Evolutionary conservation across 129 eudicot genomes (phyloP).

Genomic region (Escallonia herrerae): DNA sequence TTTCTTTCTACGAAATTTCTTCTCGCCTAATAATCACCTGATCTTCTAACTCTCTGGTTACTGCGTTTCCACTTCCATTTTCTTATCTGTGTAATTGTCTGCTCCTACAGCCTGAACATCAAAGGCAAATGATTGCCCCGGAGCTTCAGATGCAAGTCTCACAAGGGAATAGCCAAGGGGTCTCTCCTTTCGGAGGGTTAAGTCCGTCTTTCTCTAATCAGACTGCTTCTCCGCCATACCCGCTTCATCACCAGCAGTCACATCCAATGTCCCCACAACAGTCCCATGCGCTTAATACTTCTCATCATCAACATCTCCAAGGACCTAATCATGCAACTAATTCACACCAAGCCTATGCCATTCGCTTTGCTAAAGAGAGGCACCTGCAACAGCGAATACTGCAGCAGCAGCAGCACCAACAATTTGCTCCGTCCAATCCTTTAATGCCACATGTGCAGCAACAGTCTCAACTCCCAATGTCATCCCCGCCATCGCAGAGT

Average conservation of each 20-base stretch:
- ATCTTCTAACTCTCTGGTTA: neutral
- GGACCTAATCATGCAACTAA: conserved; percentile 48
- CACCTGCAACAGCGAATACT: conserved; percentile 63
- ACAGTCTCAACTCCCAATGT: conserved; percentile 52
- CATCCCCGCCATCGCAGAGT: conserved; percentile 63
- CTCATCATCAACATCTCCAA: conserved; percentile 65
- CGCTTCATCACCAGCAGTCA: conserved; percentile 51
- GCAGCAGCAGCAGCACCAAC: conserved; percentile 52
- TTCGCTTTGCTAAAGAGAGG: conserved; percentile 68
- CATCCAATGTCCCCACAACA: conserved; percentile 66
- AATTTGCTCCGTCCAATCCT: conserved; percentile 51
- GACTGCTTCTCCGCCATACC: conserved; percentile 43
- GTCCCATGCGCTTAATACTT: conserved; percentile 41
- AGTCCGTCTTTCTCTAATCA: conserved; percentile 49
- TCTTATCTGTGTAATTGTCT: conserved; percentile 7
- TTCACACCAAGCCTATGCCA: conserved; percentile 57
- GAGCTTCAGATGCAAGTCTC: conserved; percentile 60
- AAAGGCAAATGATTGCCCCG: conserved; percentile 44
- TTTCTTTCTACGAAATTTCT: no score
- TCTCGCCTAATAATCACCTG: no score
- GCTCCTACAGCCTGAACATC: conserved; percentile 48
- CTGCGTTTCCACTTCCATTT: neutral
- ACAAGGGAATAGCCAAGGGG: conserved; percentile 50
- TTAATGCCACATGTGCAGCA: conserved; percentile 51
- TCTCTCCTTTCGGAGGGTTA: conserved; percentile 40